Conservation (phyloP, 352 stramenopile species). For the Phytophthora sp. region DNA sequence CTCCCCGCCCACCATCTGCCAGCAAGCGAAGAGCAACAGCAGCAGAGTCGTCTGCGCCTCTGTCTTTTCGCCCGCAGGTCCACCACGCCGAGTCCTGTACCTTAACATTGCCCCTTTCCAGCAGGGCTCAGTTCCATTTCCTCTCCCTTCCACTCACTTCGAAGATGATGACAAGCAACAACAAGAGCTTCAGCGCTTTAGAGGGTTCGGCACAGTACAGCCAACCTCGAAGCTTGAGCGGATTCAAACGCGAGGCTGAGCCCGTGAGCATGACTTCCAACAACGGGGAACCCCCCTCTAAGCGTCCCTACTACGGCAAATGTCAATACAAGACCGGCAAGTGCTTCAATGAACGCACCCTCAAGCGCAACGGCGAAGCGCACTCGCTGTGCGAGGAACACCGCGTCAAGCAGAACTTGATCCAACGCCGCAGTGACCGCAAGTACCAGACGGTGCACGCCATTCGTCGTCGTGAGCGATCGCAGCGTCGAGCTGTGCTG, state of each 20-base stretch:
- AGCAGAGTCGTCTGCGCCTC: conserved; percentile 30
- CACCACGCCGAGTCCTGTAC: conserved; percentile 14
- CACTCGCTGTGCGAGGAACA: conserved; percentile 88
- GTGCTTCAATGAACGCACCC: conserved; percentile 87
- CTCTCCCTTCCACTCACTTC: conserved; percentile 31
- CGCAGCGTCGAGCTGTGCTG: conserved; percentile 73
- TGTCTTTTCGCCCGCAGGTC: conserved; percentile 3
- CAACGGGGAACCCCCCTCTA: conserved; percentile 12
- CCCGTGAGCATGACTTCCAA: neutral
- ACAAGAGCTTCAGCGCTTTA: conserved; percentile 24
- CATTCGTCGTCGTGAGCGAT: conserved; percentile 83
- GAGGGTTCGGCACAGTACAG: neutral
- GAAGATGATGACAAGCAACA: conserved; percentile 43
- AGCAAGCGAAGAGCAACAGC: conserved; percentile 36
- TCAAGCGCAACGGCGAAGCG: conserved; percentile 83
- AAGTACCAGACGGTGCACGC: conserved; percentile 88
- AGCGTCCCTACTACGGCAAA: conserved; percentile 71
- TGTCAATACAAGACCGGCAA: conserved; percentile 91
- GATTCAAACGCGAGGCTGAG: conserved; percentile 28
- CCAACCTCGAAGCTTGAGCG: conserved; percentile 9
- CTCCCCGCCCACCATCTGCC: conserved; percentile 35
- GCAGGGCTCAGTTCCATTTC: conserved; percentile 27
- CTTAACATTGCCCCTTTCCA: conserved; percentile 4
- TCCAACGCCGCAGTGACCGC: conserved; percentile 81
- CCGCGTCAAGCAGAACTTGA: conserved; percentile 86